Evolutionary conservation across 768 basidiomycete genomes (phyloP), one percentile per base, ranked within the genome.

Genomic region (Russula dissimulans): DNA sequence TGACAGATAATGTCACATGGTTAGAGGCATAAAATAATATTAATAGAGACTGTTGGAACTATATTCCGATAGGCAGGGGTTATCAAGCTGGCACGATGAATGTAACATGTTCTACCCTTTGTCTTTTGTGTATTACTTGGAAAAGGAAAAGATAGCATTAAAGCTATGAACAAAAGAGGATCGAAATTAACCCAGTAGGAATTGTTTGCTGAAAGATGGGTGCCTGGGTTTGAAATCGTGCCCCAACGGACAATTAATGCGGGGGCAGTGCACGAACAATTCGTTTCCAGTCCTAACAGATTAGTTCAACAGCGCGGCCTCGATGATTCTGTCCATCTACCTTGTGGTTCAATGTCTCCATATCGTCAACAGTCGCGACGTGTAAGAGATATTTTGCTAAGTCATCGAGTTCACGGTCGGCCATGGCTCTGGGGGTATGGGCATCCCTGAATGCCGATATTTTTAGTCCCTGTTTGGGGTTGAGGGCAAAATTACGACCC

Each of bases 401-500:
- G 65, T 81, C 85, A 38, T 77, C 74, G 11, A 94, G 75, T 66
- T 91, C 90, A 46, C 81, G 77, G 69, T 94, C 87, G 14, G 78
- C 84, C 69, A 74, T 73, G 7, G 81, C 78, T 65, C 83, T 80
- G 10, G 75, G 70, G 9, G 85, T 88, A 67, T 89, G 85, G 2
- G 88, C 88, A 63, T 84, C 79, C 71, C 86, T 89, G 77, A 89
- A 95, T 0, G 92, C 81, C 29, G 81, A 79, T 31, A 94, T 91
- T 72, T 89, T 91, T 42, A 95, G 76, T 5, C 91, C 92, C 72
- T 90, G 84, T 46, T 77, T 78, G 1, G 90, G 89, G 68, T 95
- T 94, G 60, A 94, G 75, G 4, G 91, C 92, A 72, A 94, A 94
- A 69, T 93, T 94, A 15, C 91, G 82, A 59, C 60, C 68, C 65